Percentiles rank a stretch among this genome's conserved stretches.
These are phyloP conservation scores for Mycena polygramma DNA, from an alignment of 768 basidiomycete genomes.

Conservation along the genomic window DNA sequence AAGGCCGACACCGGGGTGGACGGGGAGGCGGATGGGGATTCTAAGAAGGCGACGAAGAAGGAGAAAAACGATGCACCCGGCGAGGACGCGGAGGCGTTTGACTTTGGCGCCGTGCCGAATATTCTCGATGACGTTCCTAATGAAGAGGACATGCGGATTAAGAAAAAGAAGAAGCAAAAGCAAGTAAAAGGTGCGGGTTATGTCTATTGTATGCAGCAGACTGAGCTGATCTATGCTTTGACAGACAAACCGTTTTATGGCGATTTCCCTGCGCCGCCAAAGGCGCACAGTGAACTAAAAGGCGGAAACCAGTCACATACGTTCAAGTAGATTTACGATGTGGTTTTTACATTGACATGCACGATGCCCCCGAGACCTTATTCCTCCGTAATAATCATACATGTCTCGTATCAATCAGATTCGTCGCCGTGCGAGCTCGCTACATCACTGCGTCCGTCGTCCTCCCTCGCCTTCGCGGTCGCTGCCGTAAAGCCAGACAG, in stretches of 20 bases:
- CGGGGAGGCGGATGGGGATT: slow-evolving; percentile 31
- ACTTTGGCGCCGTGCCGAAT: slow-evolving; percentile 78
- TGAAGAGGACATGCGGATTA: slow-evolving; percentile 51
- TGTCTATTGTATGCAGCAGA: background rate
- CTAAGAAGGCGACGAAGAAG: slow-evolving; percentile 40
- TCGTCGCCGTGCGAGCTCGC: slow-evolving; percentile 66
- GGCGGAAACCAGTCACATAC: slow-evolving; percentile 80
- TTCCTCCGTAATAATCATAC: no score
- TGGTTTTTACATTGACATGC: no score
- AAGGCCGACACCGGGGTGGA: slow-evolving; percentile 44
- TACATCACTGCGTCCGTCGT: slow-evolving; percentile 55
- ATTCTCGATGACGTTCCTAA: slow-evolving; percentile 72
- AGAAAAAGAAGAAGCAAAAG: slow-evolving; percentile 66
- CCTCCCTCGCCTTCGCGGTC: slow-evolving; percentile 34
- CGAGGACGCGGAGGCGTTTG: slow-evolving; percentile 64
- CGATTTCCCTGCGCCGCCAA: slow-evolving; percentile 75
- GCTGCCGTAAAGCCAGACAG: slow-evolving; percentile 67
- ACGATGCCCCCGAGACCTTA: no score
- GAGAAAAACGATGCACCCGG: slow-evolving; percentile 39
- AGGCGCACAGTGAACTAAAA: slow-evolving; percentile 73
- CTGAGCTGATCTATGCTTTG: background rate
- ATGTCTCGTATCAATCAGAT: slow-evolving; percentile 37
- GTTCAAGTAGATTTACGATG: slow-evolving; percentile 64
- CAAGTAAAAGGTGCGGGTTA: slow-evolving; percentile 50
- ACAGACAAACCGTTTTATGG: slow-evolving; percentile 62